phyloP scores from a whole-genome alignment of 2,329 filamentous ascomycete genomes.

The Exophiala mesophila region DNA sequence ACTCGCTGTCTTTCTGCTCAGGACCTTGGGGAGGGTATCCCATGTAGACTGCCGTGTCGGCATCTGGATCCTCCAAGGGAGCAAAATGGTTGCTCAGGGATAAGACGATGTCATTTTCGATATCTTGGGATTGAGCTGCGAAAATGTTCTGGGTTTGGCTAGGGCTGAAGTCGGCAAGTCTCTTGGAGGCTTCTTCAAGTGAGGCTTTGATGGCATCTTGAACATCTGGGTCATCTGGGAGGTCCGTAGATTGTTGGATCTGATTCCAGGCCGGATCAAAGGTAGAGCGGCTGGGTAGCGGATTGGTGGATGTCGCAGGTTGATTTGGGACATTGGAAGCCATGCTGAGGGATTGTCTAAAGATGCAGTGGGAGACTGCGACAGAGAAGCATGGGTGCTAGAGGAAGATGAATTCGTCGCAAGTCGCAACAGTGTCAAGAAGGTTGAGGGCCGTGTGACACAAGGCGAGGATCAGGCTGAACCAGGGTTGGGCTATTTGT shows the following conservation, averaged over 20 bases:
- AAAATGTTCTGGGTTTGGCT: background rate
- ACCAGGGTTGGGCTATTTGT: too few species aligned
- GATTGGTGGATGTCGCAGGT: background rate
- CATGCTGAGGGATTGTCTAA: background rate
- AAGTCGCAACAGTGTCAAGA: too few species aligned
- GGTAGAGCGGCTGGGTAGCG: background rate
- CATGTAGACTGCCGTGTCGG: constrained; percentile 37
- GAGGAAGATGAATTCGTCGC: background rate
- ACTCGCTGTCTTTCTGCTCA: constrained; percentile 15
- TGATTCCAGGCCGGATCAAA: background rate
- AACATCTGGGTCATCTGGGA: constrained; percentile 3
- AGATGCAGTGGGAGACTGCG: too few species aligned
- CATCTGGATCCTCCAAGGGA: constrained; percentile 23
- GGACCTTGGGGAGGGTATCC: constrained; percentile 29
- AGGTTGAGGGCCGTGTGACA: too few species aligned
- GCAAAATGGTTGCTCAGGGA: constrained; percentile 24
- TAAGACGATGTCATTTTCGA: constrained; percentile 4
- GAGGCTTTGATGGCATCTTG: constrained; percentile 10
- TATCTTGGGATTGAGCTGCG: background rate
- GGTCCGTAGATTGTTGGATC: background rate
- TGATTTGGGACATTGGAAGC: background rate
- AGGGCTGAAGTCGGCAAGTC: background rate
- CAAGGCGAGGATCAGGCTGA: too few species aligned
- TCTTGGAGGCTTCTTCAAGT: constrained; percentile 4
- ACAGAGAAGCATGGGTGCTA: background rate